phyloP scores from a whole-genome alignment of 805 yeast genomes.

The Torulaspora franciscae region DNA sequence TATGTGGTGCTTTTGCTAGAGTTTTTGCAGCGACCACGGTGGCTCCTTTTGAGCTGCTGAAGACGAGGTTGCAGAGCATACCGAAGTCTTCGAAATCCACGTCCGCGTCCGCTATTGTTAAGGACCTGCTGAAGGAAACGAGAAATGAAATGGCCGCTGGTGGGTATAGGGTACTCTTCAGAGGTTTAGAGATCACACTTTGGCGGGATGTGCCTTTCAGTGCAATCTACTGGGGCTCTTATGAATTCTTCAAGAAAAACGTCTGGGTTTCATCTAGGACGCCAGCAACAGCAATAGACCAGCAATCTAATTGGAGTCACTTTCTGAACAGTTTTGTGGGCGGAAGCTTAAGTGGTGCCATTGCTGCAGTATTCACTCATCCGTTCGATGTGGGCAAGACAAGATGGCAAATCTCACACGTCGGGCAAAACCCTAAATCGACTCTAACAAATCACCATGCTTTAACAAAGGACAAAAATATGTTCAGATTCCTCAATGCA shows the following conservation, averaged over 20 bases:
- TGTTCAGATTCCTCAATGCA: slow-evolving; percentile 60
- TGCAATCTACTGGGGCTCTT: slow-evolving; percentile 89
- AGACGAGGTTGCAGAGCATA: slow-evolving; percentile 87
- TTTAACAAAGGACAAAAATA: slow-evolving; percentile 35
- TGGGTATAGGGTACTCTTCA: slow-evolving; percentile 68
- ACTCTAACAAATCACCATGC: slow-evolving; percentile 13
- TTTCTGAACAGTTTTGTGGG: slow-evolving; percentile 65
- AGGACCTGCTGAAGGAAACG: slow-evolving; percentile 51
- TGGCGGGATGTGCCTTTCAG: slow-evolving; percentile 98
- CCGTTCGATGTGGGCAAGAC: slow-evolving; percentile 98
- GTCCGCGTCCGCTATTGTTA: slow-evolving; percentile 33
- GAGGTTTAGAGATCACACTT: slow-evolving; percentile 79
- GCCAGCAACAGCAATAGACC: slow-evolving; percentile 18
- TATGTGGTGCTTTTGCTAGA: slow-evolving; percentile 84
- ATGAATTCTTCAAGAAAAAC: slow-evolving; percentile 50
- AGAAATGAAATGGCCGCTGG: slow-evolving; percentile 44
- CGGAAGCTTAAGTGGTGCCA: slow-evolving; percentile 77
- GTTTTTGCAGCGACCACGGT: slow-evolving; percentile 76
- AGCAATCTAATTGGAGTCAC: slow-evolving; percentile 39
- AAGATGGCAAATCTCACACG: slow-evolving; percentile 63
- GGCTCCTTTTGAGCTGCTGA: slow-evolving; percentile 81
- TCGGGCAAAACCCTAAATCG: slow-evolving; percentile 12
- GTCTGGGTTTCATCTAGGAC: slow-evolving; percentile 17
- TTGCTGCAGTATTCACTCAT: slow-evolving; percentile 83
- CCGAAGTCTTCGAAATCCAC: slow-evolving; percentile 44